These are phyloP conservation scores for Tephrocybe sp. DNA, from an alignment of 768 basidiomycete genomes.

Conservation along the genomic window DNA sequence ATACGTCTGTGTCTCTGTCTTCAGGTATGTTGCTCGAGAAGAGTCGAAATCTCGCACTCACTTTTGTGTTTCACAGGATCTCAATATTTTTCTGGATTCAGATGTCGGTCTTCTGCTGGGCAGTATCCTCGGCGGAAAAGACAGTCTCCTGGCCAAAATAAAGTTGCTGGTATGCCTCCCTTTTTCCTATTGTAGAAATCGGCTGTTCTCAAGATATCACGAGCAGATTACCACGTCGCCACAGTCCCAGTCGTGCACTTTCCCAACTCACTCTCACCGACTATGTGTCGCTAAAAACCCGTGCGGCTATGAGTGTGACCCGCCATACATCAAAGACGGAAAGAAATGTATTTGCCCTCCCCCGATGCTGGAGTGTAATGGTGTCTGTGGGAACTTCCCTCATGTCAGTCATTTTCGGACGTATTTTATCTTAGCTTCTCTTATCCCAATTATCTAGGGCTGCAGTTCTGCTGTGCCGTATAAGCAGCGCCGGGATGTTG, in stretches of 20 bases:
- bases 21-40: constrained; percentile 10
- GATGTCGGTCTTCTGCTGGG: constrained; percentile 16
- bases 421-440: neutral
- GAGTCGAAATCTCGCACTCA: neutral
- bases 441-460: constrained; percentile 25
- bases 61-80: constrained; percentile 9
- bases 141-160: constrained; percentile 14
- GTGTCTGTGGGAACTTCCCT: constrained; percentile 33
- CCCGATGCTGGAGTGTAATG: constrained; percentile 39
- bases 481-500: constrained; percentile 11
- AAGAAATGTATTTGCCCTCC: constrained; percentile 35
- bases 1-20: constrained; percentile 20
- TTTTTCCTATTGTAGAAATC: neutral
- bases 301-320: constrained; percentile 18
- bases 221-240: constrained; percentile 19
- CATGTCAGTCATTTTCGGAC: constrained; percentile 25
- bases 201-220: neutral
- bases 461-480: constrained; percentile 38
- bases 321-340: constrained; percentile 14
- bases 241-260: constrained; percentile 11
- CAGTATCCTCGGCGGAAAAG: constrained; percentile 16
- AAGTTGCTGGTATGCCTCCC: constrained; percentile 15
- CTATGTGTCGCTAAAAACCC: constrained; percentile 11
- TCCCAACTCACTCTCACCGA: constrained; percentile 18
- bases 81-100: constrained; percentile 18